phyloP scores from a whole-genome alignment of 2,329 filamentous ascomycete species.

The Curvularia lunata region DNA sequence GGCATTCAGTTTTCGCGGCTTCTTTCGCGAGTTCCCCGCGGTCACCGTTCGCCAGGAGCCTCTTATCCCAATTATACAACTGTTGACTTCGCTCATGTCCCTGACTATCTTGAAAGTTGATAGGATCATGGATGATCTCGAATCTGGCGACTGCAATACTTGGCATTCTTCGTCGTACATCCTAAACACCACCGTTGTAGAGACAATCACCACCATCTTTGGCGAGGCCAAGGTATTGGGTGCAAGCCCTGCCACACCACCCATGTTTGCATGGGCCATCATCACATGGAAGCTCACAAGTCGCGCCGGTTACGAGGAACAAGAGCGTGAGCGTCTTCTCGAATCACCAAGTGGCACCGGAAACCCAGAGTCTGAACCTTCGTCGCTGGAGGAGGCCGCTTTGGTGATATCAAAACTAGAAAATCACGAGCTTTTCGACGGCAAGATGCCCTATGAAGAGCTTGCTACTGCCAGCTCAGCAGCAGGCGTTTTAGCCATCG shows the following conservation, averaged over 20 bases:
- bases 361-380: slow-evolving; percentile 21
- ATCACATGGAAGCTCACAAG: slow-evolving; percentile 54
- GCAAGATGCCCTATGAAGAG: slow-evolving; percentile 32
- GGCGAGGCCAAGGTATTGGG: slow-evolving; percentile 60
- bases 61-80: slow-evolving; percentile 69
- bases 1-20: slow-evolving; percentile 50
- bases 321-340: slow-evolving; percentile 37
- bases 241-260: slow-evolving; percentile 70
- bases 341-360: slow-evolving; percentile 27
- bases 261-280: slow-evolving; percentile 81
- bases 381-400: slow-evolving; percentile 38
- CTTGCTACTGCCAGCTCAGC: slow-evolving; percentile 36
- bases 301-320: slow-evolving; percentile 31
- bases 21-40: slow-evolving; percentile 69
- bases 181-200: slow-evolving; percentile 71
- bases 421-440: slow-evolving; percentile 35
- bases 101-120: slow-evolving; percentile 74
- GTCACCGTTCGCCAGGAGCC: slow-evolving; percentile 44
- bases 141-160: slow-evolving; percentile 31
- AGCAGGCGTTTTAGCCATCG: slow-evolving; percentile 33
- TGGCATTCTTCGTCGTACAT: slow-evolving; percentile 65
- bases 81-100: slow-evolving; percentile 72
- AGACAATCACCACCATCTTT: slow-evolving; percentile 75
- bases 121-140: slow-evolving; percentile 59
- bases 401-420: slow-evolving; percentile 32